Conservation (phyloP, 2,329 filamentous ascomycete genomes). For the Aureobasidium sp. region DNA sequence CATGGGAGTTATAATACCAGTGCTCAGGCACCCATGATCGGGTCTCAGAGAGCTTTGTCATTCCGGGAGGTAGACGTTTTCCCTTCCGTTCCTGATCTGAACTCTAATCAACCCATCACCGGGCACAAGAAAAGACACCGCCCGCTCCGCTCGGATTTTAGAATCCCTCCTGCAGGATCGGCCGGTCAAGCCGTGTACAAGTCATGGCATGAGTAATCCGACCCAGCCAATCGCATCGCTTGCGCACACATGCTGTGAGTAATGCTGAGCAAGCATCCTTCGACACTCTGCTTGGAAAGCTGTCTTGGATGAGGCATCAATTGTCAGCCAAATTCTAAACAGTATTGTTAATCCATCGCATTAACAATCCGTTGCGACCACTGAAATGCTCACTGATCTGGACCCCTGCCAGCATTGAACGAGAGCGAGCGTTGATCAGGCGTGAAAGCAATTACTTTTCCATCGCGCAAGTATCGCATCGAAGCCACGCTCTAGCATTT, state of each 20-base stretch:
- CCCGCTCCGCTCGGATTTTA: constrained; percentile 9
- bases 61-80: constrained; percentile 6
- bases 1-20: constrained; percentile 8
- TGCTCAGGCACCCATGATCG: constrained; percentile 12
- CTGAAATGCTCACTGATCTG: not conserved
- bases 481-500: not conserved
- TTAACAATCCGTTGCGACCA: not conserved
- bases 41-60: constrained; percentile 7
- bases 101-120: not conserved
- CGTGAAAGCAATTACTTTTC: constrained; percentile 1
- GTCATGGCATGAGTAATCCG: constrained; percentile 6
- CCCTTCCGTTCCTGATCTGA: constrained; percentile 4
- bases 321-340: not conserved
- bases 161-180: not conserved
- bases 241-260: not conserved
- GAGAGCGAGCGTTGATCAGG: not conserved
- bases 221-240: not conserved
- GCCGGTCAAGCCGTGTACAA: constrained; percentile 1
- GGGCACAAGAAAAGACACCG: not conserved
- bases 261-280: constrained; percentile 8
- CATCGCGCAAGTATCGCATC: not conserved
- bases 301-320: constrained; percentile 4
- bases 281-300: not conserved
- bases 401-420: not conserved
- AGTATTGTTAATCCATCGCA: constrained; percentile 1